Evolutionary conservation across 1,139 yeast genomes (phyloP).

Genomic region (Pichia sp.): DNA sequence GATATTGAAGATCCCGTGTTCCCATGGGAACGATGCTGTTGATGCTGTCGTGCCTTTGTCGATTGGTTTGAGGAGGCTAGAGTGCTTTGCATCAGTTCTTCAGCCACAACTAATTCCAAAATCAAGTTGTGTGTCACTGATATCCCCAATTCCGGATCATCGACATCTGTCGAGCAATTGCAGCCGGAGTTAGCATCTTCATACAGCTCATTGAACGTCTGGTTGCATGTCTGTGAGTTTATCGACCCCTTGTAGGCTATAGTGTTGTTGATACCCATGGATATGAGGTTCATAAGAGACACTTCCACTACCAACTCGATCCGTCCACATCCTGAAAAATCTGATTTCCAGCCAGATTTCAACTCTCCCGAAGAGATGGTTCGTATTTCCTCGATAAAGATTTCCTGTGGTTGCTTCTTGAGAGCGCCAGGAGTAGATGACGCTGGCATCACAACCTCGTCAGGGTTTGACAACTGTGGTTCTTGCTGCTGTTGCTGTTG

Average conservation of each 20-base stretch:
- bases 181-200: constrained; percentile 37
- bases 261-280: constrained; percentile 46
- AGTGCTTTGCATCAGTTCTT: constrained; percentile 57
- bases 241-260: constrained; percentile 34
- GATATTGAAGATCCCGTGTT: constrained; percentile 8
- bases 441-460: constrained; percentile 18
- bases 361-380: constrained; percentile 75
- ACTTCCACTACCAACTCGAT: constrained; percentile 75
- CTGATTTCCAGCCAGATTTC: constrained; percentile 93
- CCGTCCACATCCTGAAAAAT: constrained; percentile 69
- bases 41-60: constrained; percentile 7
- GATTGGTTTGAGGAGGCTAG: constrained; percentile 16
- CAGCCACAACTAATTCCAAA: constrained; percentile 90
- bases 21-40: neutral
- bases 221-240: constrained; percentile 31
- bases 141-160: constrained; percentile 77
- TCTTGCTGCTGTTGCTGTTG: neutral
- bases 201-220: constrained; percentile 28
- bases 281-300: constrained; percentile 51
- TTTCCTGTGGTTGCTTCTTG: constrained; percentile 26
- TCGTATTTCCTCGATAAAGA: constrained; percentile 68
- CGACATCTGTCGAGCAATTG: constrained; percentile 73
- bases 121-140: constrained; percentile 70
- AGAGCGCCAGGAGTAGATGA: constrained; percentile 20
- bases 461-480: constrained; percentile 14